A percentile compares a stretch with the other conserved stretches of the same genome.
Evolutionary conservation across 805 yeast species (phyloP).

Genomic region (Saturnispora zaruensis): DNA sequence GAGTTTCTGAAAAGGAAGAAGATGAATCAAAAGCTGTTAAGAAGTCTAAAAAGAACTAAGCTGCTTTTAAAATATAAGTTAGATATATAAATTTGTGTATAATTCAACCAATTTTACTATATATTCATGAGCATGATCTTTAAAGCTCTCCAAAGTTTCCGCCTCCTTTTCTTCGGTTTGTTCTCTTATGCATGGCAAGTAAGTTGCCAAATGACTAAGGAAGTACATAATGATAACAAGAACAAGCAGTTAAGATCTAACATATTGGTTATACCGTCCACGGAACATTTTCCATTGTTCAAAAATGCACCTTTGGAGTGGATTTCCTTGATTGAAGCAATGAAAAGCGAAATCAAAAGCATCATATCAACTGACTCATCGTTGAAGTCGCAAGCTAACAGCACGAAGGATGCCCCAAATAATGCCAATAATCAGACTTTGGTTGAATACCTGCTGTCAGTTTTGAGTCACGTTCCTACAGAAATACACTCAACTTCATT

Average conservation of each 20-base stretch:
- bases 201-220: not conserved
- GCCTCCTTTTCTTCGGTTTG: not conserved
- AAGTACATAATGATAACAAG: not conserved
- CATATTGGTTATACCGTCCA: not conserved
- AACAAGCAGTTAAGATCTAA: not conserved
- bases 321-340: slow-evolving; percentile 1
- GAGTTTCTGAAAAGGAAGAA: slow-evolving; percentile 3
- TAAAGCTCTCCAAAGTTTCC: not conserved
- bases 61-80: not conserved
- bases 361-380: not conserved
- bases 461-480: not conserved
- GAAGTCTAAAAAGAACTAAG: not conserved
- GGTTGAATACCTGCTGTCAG: not conserved
- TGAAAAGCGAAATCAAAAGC: not conserved
- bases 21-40: not conserved
- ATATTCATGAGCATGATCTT: not conserved
- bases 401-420: not conserved
- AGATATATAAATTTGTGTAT: not conserved
- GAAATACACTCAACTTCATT: not conserved
- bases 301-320: slow-evolving; percentile 1
- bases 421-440: not conserved
- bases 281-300: slow-evolving; percentile 5
- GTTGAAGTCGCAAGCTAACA: not conserved
- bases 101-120: not conserved
- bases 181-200: not conserved